A percentile compares a stretch with the other conserved stretches of the same genome.
Evolutionary conservation across 176 grass and related monocot species (phyloP).

Genomic region (Otatea glauca): DNA sequence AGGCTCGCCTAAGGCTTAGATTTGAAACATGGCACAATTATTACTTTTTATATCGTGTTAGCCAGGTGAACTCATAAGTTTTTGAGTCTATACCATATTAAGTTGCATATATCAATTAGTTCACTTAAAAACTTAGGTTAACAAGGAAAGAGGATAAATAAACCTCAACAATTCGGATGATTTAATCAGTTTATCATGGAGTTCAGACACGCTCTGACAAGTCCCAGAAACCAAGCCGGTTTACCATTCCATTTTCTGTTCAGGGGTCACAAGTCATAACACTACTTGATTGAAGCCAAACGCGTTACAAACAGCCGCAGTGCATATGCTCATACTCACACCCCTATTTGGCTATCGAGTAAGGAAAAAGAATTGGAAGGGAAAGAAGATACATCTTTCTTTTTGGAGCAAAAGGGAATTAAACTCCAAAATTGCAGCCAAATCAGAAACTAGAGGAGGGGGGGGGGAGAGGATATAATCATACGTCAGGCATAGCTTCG

Average conservation of each 20-base stretch:
- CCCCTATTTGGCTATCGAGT: neutral
- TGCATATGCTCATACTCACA: no score
- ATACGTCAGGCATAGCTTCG: neutral
- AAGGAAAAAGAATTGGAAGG: neutral
- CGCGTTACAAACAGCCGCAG: neutral
- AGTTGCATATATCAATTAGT: no score
- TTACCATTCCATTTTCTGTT: neutral
- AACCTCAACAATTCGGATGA: neutral
- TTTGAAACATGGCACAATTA: no score
- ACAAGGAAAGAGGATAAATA: no score
- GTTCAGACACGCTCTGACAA: neutral
- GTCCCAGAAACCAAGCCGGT: neutral
- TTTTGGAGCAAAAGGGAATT: no score
- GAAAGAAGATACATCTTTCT: no score
- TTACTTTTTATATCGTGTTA: no score
- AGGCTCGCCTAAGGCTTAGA: no score
- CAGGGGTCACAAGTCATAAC: neutral
- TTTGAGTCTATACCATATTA: no score
- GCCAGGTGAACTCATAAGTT: rapidly evolving
- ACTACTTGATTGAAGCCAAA: neutral
- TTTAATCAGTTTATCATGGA: neutral
- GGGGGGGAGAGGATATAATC: neutral
- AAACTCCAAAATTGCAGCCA: no score
- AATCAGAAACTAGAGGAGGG: neutral
- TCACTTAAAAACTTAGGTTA: no score